phyloP scores from a whole-genome alignment of 2,329 filamentous ascomycete species.

The Diaporthe destruens region DNA sequence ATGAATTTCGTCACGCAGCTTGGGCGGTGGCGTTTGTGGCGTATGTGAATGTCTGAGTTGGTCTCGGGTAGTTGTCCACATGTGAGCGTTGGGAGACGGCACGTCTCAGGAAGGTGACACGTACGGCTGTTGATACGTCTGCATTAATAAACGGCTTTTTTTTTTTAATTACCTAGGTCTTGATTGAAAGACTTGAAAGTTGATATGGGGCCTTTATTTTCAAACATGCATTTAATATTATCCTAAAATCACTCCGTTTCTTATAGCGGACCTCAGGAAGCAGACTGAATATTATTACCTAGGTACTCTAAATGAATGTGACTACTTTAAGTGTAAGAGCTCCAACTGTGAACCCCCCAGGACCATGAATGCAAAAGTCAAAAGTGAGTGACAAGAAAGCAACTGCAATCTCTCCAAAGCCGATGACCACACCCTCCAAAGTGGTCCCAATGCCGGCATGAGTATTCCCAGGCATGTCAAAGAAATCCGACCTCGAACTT shows the following conservation, averaged over 20 bases:
- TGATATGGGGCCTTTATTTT: too few relatives aligned
- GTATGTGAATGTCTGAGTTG: background rate
- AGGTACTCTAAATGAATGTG: constrained; percentile 35
- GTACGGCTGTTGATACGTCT: background rate
- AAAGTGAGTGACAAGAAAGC: constrained; percentile 37
- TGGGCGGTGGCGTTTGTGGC: constrained; percentile 7
- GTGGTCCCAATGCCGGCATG: constrained; percentile 32
- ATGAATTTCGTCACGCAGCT: background rate
- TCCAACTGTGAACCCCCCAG: constrained; percentile 31
- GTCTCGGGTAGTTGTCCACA: constrained; percentile 9
- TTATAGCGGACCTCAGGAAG: background rate
- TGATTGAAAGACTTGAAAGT: background rate
- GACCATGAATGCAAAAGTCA: constrained; percentile 37
- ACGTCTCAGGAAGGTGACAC: background rate
- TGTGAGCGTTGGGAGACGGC: constrained; percentile 20
- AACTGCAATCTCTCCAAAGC: constrained; percentile 31
- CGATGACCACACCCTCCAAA: constrained; percentile 32
- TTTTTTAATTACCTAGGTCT: too few relatives aligned
- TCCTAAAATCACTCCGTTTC: background rate
- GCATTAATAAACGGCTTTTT: background rate
- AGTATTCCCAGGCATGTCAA: constrained; percentile 13
- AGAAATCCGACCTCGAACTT: constrained; percentile 10
- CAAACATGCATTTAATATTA: too few relatives aligned
- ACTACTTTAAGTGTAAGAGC: constrained; percentile 34
- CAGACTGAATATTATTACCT: background rate